Evolutionary conservation across 768 basidiomycete species (phyloP), one percentile per base, ranked within the genome.

Genomic region (Termitomyces sp.): DNA sequence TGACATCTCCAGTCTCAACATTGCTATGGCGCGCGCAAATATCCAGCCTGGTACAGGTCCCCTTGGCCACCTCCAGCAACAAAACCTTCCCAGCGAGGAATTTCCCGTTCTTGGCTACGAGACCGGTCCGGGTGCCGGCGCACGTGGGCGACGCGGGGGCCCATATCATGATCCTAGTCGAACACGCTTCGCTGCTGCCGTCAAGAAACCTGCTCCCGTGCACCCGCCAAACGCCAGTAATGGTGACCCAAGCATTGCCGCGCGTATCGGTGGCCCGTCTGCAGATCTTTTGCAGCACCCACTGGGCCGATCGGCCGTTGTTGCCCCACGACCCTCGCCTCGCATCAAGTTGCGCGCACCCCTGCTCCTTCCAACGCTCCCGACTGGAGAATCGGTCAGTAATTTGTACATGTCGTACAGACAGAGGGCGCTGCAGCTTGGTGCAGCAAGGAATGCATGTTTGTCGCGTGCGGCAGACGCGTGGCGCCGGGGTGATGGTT

Each of bases 401-500:
- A 79, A 70, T 52, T 71, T 97, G 61, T 99, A 99, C 73, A 89
- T 97, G 85, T 70, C 84, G 1, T 96, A 97, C 66, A 87, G 97
- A 18, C 81, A 87, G 34, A 85, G 90, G 34, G 94, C 92, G 26
- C 79, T 98, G 57, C 90, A 97, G 65, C 85, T 98, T 24, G 97
- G 96, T 51, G 90, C 93, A 2, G 92, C 92, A 33, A 80, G 97
- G 37, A 98, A 98, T 65, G 93, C 93, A 16, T 97, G 92, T 70
- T 79, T 99, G 28, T 92, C 92, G 1, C 85, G 94, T 45, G 97
- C 97, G 13, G 96, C 97, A 3, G 94, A 97, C 65, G 94, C 95
- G 3, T 99, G 94, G 92, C 81, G 92, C 55, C 81, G 93, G 2
- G 95, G 96, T 1, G 97, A 99, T 64, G 96, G 96, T 3, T 94